Percentiles rank a stretch among this genome's conserved stretches.
phyloP scores from a whole-genome alignment of 257 asterid genomes.

The Gentiana straminea region DNA sequence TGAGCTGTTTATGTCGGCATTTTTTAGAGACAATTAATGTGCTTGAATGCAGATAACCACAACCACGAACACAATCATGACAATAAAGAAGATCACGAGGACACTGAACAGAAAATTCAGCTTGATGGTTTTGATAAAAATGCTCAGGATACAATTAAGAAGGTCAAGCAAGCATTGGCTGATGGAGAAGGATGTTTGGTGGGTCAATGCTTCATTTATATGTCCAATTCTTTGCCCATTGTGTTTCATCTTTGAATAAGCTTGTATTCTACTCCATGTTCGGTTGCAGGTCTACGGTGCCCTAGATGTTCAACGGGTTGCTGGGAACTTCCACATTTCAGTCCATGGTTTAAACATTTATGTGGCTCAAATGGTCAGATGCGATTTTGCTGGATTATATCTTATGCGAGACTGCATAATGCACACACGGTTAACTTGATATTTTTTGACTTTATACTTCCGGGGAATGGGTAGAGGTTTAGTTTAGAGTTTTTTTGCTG shows the following conservation, averaged over 20 bases:
- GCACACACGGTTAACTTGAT: too few relatives aligned
- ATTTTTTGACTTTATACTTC: too few relatives aligned
- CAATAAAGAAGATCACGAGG: conserved; percentile 61
- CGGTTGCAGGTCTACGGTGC: conserved; percentile 78
- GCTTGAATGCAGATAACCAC: conserved; percentile 44
- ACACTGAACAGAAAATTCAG: conserved; percentile 46
- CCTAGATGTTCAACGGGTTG: conserved; percentile 97
- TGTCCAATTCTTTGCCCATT: conserved; percentile 1
- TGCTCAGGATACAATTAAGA: conserved; percentile 66
- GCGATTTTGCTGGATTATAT: too few relatives aligned
- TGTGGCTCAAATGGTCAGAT: conserved; percentile 83
- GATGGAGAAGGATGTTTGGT: conserved; percentile 96
- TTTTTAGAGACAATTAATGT: background rate
- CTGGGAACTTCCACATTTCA: conserved; percentile 97
- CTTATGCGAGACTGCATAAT: too few relatives aligned
- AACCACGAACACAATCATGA: conserved; percentile 48
- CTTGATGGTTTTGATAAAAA: conserved; percentile 68
- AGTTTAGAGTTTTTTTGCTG: too few relatives aligned
- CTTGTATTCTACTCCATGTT: conserved; percentile 3
- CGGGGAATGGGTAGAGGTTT: too few relatives aligned
- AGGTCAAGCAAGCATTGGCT: conserved; percentile 81
- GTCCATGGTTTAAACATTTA: conserved; percentile 88
- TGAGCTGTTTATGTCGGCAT: background rate
- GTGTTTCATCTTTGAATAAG: conserved; percentile 7
- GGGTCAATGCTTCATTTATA: conserved; percentile 14